phyloP scores from a whole-genome alignment of 2,329 filamentous ascomycete species.

The Leptographium galeiforme region DNA sequence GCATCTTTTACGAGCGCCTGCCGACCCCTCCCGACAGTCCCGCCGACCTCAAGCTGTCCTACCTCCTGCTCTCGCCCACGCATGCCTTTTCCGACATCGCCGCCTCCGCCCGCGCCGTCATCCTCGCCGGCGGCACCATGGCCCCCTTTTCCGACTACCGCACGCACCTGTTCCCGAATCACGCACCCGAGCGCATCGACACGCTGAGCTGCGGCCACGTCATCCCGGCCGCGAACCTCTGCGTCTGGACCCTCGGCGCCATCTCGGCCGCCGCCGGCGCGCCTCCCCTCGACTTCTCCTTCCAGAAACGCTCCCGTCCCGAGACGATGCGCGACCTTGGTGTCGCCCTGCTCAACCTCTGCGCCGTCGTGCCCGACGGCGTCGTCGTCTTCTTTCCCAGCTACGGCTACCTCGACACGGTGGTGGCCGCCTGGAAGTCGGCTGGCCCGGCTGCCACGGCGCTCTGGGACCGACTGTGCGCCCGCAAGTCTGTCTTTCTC shows the following conservation, averaged over 20 bases:
- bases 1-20: conserved; percentile 47
- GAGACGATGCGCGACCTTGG: conserved; percentile 65
- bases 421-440: conserved; percentile 48
- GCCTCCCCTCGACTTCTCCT: conserved; percentile 69
- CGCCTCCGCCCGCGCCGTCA: conserved; percentile 69
- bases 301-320: conserved; percentile 56
- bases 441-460: conserved; percentile 14
- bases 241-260: conserved; percentile 56
- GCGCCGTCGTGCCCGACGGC: conserved; percentile 67
- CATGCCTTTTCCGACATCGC: conserved; percentile 84
- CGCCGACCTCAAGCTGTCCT: conserved; percentile 53
- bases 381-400: conserved; percentile 93
- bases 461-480: conserved; percentile 45
- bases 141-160: conserved; percentile 89
- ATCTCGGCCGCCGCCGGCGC: conserved; percentile 18
- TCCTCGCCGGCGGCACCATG: conserved; percentile 94
- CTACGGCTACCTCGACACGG: conserved; percentile 76
- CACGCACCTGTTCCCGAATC: conserved; percentile 69
- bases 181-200: conserved; percentile 48
- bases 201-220: conserved; percentile 92
- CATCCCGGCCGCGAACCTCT: conserved; percentile 68
- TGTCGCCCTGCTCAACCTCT: conserved; percentile 55
- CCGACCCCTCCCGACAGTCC: conserved; percentile 10
- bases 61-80: conserved; percentile 81
- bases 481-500: conserved; percentile 49